Evolutionary conservation across 192 early-diverging fungal genomes (phyloP), one percentile per base, ranked within the genome.

Genomic region (Coemansia nantahalensis): DNA sequence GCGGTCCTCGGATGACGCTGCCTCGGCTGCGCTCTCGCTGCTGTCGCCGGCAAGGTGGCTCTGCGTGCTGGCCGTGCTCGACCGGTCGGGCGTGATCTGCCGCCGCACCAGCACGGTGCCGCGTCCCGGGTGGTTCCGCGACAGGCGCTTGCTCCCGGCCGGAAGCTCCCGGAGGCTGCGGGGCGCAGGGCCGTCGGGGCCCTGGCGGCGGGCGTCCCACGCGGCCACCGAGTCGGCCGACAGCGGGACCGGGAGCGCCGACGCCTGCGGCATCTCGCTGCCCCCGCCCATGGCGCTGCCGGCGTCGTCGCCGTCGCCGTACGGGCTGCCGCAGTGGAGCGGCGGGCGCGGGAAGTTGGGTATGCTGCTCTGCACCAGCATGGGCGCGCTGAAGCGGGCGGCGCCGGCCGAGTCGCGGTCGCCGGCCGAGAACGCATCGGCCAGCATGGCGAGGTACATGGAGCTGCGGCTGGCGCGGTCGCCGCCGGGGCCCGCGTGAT

Each of bases 291-390:
- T n/a, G n/a, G 34, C 15, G 34, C 15, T 15, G 15, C 5, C 36
- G n/a, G 4, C 36, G 36, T 16, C 36, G 36, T n/a, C 15, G 28
- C 17, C 26, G 21, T 40, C 49, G 10, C 2, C 26, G n/a, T 0
- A 18, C 10, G 8, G 35, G 6, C 35, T 15, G 17, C 15, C 38
- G 19, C 42, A 33, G 22, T 43, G 32, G 4, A 14, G 4, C 23
- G 39, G 51, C 14, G 51, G 51, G 17, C 53, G 53, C 10, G 53
- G 53, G 36, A 55, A 45, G 43, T 45, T 22, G 17, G 53, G 53
- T 18, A 55, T 55, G 43, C 53, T 55, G 53, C 43, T 55, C 10
- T 40, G 49, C n/a, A 39, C 39, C 5, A 51, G 37, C 3, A 37
- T 32, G 17, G 49, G 10, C 5, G 23, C 37, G 28, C 49, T 32